Base-by-base conservation (phyloP, 441 rosid species). In the Rhodomyrtus psidioides region DNA sequence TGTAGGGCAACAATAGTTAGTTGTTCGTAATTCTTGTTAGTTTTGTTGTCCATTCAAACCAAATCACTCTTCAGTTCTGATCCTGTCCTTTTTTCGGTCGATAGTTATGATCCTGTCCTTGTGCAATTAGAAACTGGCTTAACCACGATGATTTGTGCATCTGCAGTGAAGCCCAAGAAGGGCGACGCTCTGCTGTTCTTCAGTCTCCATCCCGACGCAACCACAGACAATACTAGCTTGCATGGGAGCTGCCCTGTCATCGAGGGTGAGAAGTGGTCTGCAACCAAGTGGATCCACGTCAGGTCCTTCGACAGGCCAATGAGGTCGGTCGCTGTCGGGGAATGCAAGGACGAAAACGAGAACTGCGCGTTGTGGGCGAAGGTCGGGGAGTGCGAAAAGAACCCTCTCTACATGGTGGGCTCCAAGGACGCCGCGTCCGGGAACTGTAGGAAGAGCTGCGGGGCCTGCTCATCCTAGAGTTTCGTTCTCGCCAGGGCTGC, bases 221-320 rank as follows among this genome's bases (percentile, higher is more conserved):
- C 95, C 7, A 90, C 96, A 6, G 99, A 97, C 87, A 0, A 88
- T 21, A 83, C 62, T 55, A 97, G 98, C 87, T 90, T 97, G 89
- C 99, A 96, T n/a, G 96, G 96, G 70, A 96, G 99, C 87, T 97
- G 99, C 90, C 98, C 99, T 0, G 99, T 96, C 74, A 86, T 93
- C 6, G 93, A 95, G 90, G 99, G 99, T 19, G 98, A 97, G 97
- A 97, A 97, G 85, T 97, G 99, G 99, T 97, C 99, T 26, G 99
- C 98, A 24, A 97, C 99, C 42, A 97, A 91, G 93, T 97, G 99
- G 99, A 96, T 97, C 88, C 99, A 97, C 65, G 99, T 96, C 83
- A 90, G 89, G 88, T 89, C 95, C 60, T 97, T 94, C 2, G 95
- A 93, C 1, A 91, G 28, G 49, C 28, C 86, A 1, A 1, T 24